These are phyloP conservation scores for Knoxia roxburghii DNA, from an alignment of 257 asterid genomes.

Conservation along the genomic window DNA sequence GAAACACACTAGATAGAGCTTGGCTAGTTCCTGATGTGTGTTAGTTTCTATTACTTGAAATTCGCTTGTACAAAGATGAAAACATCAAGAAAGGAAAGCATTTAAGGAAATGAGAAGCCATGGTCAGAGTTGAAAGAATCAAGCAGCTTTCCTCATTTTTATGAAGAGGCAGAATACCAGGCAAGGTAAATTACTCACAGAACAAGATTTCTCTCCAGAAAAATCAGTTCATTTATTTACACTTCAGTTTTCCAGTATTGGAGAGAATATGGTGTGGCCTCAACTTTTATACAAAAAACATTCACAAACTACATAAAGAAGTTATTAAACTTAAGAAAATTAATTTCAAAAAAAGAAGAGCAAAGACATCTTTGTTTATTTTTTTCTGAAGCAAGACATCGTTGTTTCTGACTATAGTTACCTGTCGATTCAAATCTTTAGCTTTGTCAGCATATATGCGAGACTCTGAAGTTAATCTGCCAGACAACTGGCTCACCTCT, in stretches of 20 bases:
- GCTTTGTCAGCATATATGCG: conserved; percentile 88
- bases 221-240: not conserved
- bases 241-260: not conserved
- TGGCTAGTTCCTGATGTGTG: not conserved
- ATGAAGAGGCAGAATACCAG: not conserved
- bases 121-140: too few species aligned
- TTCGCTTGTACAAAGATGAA: too few species aligned
- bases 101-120: not conserved
- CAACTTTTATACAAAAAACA: not conserved
- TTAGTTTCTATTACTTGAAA: not conserved
- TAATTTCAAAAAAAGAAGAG: not conserved
- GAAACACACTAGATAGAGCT: too few species aligned
- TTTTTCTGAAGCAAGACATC: too few species aligned
- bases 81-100: not conserved
- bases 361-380: not conserved
- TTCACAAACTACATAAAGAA: not conserved
- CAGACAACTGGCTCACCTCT: conserved; percentile 89
- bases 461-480: conserved; percentile 88
- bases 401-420: conserved; percentile 21
- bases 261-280: not conserved
- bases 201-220: not conserved
- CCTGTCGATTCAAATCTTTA: conserved; percentile 94
- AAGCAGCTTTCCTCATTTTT: too few species aligned
- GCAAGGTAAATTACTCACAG: too few species aligned
- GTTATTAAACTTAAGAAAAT: too few species aligned